Base-by-base conservation (phyloP, 164 flowering plant species). In the Euptelea pleiosperma region DNA sequence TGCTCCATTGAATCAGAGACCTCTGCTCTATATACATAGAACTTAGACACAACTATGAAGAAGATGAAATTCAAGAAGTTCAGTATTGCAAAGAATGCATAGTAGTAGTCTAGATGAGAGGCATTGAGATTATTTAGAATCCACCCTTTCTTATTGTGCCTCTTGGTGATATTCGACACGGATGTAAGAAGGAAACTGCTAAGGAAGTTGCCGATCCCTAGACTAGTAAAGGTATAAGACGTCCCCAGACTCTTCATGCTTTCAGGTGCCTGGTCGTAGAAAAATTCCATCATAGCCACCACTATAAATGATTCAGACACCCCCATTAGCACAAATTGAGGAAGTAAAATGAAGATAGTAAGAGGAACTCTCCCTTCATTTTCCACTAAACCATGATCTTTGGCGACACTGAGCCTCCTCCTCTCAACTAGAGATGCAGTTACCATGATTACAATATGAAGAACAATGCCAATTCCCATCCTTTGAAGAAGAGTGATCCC, bases 241-340 rank as follows among this genome's bases (percentile, higher is more conserved):
- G 80, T 67, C 2, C 80, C 80, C 14, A 76, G 58, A 45, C 77
- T 76, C 58, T 76, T 76, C 80, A 73, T 76, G 45, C 66, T 54
- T 39, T 70, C 75, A 0, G 80, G 77, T 28, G 80, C 80, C 45
- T 73, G 80, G 33, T 76, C 80, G 16, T 76, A 73, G 61, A 76
- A 76, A 46, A 76, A 67, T 63, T 76, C 77, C 8, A 76, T 50
- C 66, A 70, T 76, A 0, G 75, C 79, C 1, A 67, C 77, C 57
- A 73, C 80, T 11, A 68, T 9, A 50, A 67, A 70, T 10, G 63
- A 40, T 22, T 76, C 80, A 16, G 80, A 70, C 10, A 53, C 36
- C 10, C 80, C 80, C 68, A 76, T 57, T 1, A 73, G 61, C 6
- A 52, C 29, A 44, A 73, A 73, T 29, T 76, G 80, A 12, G 80